These are phyloP conservation scores for Tylopilus plumbeoviolaceoides DNA, from an alignment of 768 basidiomycete genomes.

Conservation along the genomic window DNA sequence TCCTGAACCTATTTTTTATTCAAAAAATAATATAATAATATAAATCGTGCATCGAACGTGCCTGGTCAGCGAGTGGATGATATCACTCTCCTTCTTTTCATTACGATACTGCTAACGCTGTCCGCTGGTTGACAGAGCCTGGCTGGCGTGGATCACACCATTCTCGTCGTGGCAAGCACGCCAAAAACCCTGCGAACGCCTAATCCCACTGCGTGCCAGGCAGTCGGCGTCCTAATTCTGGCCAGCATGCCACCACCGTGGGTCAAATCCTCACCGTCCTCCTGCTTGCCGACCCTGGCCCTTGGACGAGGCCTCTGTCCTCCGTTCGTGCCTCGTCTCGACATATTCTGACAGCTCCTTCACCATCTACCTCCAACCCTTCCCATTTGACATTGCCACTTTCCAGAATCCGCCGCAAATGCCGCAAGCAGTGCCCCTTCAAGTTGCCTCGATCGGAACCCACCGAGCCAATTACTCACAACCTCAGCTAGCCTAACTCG, in stretches of 20 bases:
- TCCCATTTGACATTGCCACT: conserved; percentile 5
- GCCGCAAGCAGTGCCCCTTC: conserved; percentile 15
- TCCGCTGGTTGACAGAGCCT: background rate
- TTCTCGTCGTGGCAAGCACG: background rate
- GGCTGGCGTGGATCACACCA: conserved; percentile 14
- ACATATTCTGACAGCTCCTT: background rate
- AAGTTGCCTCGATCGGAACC: conserved; percentile 13
- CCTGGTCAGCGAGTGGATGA: background rate
- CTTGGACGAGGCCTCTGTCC: background rate
- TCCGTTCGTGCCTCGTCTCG: background rate
- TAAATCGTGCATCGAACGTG: background rate
- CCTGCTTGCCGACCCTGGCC: conserved; percentile 6
- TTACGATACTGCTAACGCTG: background rate
- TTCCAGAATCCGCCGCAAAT: conserved; percentile 14
- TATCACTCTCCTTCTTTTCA: background rate
- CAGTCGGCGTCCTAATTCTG: background rate
- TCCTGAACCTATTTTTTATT: conserved; percentile 27
- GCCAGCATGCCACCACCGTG: background rate
- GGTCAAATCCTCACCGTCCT: background rate
- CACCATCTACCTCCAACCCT: background rate
- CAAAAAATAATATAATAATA: background rate
- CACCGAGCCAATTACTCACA: conserved; percentile 12
- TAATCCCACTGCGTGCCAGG: conserved; percentile 7
- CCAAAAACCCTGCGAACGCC: background rate
- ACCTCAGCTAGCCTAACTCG: background rate